phyloP scores from a whole-genome alignment of 2,329 filamentous ascomycete genomes.

The Cytospora paraplurivora region DNA sequence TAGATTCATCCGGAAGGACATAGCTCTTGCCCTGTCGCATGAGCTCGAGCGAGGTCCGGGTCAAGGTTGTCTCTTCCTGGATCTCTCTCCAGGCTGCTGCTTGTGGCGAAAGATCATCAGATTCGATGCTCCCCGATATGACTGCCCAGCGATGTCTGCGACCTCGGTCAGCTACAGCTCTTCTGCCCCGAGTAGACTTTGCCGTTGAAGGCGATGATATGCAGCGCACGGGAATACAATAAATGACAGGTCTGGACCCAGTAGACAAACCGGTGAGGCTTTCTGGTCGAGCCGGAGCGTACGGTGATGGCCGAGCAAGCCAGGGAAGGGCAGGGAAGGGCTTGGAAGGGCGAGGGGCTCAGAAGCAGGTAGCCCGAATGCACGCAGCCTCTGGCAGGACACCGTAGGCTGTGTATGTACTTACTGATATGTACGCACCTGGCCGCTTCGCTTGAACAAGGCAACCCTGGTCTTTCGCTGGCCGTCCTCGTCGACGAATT shows the following conservation, averaged over 20 bases:
- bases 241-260: neutral
- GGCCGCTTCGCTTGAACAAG: slow-evolving; percentile 62
- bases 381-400: neutral
- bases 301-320: neutral
- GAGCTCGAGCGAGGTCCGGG: slow-evolving; percentile 47
- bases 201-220: neutral
- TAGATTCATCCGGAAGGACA: slow-evolving; percentile 53
- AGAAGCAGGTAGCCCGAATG: slow-evolving; percentile 2
- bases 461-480: slow-evolving; percentile 51
- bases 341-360: neutral
- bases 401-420: slow-evolving; percentile 29
- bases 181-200: neutral
- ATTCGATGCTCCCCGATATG: slow-evolving; percentile 63
- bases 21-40: slow-evolving; percentile 62
- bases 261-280: slow-evolving; percentile 5
- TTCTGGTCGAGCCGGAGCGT: neutral
- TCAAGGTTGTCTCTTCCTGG: slow-evolving; percentile 62
- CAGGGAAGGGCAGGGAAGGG: neutral
- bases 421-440: slow-evolving; percentile 63
- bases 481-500: slow-evolving; percentile 40
- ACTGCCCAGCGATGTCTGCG: slow-evolving; percentile 59
- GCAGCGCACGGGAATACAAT: neutral
- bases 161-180: slow-evolving; percentile 22
- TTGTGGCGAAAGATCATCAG: slow-evolving; percentile 53
- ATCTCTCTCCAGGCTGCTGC: slow-evolving; percentile 65